phyloP scores from a whole-genome alignment of 2,329 filamentous ascomycete species.

The Penicillium aurantiogriseum region DNA sequence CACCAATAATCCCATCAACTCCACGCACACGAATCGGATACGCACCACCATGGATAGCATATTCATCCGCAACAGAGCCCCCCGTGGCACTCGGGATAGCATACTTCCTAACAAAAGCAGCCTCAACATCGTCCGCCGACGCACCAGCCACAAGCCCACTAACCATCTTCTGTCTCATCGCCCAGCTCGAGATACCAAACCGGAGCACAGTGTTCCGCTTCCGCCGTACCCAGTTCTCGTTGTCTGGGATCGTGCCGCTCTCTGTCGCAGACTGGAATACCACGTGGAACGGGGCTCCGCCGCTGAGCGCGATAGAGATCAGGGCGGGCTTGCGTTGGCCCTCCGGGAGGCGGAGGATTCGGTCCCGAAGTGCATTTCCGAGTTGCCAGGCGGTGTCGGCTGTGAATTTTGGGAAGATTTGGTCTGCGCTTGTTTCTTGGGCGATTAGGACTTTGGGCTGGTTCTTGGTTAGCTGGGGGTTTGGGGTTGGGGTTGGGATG shows the following conservation, averaged over 20 bases:
- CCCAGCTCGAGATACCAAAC: constrained; percentile 69
- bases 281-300: constrained; percentile 48
- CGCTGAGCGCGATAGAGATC: constrained; percentile 40
- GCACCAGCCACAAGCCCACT: constrained; percentile 13
- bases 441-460: constrained; percentile 30
- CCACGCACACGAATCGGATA: constrained; percentile 70
- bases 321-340: constrained; percentile 39
- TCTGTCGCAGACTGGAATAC: constrained; percentile 70
- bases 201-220: constrained; percentile 71
- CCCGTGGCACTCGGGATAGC: constrained; percentile 56
- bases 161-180: constrained; percentile 64
- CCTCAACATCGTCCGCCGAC: constrained; percentile 55
- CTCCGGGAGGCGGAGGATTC: constrained; percentile 36
- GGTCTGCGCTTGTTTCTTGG: constrained; percentile 30
- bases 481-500: background rate
- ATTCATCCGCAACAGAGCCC: constrained; percentile 51
- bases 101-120: constrained; percentile 63
- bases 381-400: constrained; percentile 40
- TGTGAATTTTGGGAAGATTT: constrained; percentile 41
- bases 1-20: constrained; percentile 72
- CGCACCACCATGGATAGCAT: constrained; percentile 76
- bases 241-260: constrained; percentile 67
- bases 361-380: constrained; percentile 38
- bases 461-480: background rate
- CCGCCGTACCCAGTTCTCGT: constrained; percentile 67